These are phyloP conservation scores for Elasticomyces elasticus DNA, from an alignment of 495 filamentous ascomycete genomes.

Conservation along the genomic window DNA sequence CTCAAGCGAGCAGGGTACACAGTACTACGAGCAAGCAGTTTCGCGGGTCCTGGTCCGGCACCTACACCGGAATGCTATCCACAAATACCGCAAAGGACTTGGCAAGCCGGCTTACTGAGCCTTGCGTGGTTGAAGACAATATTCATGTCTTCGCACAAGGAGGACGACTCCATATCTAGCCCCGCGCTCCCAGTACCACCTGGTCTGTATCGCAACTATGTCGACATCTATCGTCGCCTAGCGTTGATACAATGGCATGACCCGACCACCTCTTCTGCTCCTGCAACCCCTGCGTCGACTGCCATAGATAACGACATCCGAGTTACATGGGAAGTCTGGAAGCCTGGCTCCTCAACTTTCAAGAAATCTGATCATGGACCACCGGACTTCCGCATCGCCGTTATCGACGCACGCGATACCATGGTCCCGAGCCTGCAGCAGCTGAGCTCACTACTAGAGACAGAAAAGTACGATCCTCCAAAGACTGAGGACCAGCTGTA, in stretches of 20 bases:
- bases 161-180: conserved; percentile 3
- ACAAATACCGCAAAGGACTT: background rate
- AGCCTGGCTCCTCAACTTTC: conserved; percentile 53
- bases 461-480: conserved; percentile 55
- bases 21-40: conserved; percentile 56
- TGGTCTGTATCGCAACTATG: conserved; percentile 72
- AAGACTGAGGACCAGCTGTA: conserved; percentile 20
- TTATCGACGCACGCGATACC: conserved; percentile 64
- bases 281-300: conserved; percentile 8
- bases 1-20: conserved; percentile 78
- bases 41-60: conserved; percentile 31
- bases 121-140: conserved; percentile 13
- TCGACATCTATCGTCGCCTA: conserved; percentile 65
- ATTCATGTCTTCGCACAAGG: background rate
- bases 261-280: conserved; percentile 26
- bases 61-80: conserved; percentile 7
- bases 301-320: conserved; percentile 41
- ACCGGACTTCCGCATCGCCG: conserved; percentile 74
- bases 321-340: conserved; percentile 70
- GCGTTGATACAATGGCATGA: conserved; percentile 65
- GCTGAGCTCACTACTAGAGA: conserved; percentile 56
- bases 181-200: conserved; percentile 62
- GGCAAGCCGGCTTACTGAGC: conserved; percentile 16
- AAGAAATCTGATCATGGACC: conserved; percentile 62
- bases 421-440: conserved; percentile 62